phyloP scores from a whole-genome alignment of 2,329 filamentous ascomycete species.

The Fusarium pseudograminearum region DNA sequence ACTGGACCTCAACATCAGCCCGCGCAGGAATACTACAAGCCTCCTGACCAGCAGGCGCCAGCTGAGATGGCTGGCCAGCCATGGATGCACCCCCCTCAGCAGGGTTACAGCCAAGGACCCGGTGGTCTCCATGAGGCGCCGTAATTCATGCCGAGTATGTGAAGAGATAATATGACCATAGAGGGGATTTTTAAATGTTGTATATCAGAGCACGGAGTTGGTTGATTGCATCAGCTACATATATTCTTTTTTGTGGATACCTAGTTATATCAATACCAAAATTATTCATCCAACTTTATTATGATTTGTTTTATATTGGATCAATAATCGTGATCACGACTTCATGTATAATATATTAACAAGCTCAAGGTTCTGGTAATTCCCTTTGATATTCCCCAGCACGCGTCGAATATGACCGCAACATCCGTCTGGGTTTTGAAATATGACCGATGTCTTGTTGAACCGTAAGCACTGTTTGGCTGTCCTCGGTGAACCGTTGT shows the following conservation, averaged over 20 bases:
- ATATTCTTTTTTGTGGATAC: slow-evolving; percentile 1
- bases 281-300: background rate
- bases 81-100: slow-evolving; percentile 16
- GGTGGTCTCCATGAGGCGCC: slow-evolving; percentile 35
- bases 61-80: slow-evolving; percentile 31
- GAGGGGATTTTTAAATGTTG: background rate
- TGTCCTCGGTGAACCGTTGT: background rate
- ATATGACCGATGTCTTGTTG: background rate
- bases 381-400: slow-evolving; percentile 31
- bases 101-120: slow-evolving; percentile 16
- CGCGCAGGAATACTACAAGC: slow-evolving; percentile 29
- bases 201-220: slow-evolving; percentile 25
- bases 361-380: slow-evolving; percentile 12
- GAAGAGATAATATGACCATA: background rate
- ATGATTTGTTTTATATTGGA: background rate
- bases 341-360: background rate
- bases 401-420: slow-evolving; percentile 20
- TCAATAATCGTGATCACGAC: background rate
- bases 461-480: slow-evolving; percentile 2
- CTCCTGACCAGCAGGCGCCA: slow-evolving; percentile 13
- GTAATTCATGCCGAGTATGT: background rate
- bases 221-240: slow-evolving; percentile 18
- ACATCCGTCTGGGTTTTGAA: slow-evolving; percentile 29
- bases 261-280: slow-evolving; percentile 1
- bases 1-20: slow-evolving; percentile 11